Percentiles rank a stretch among this genome's conserved stretches.
Evolutionary conservation across 345 rosid species (phyloP).

Genomic region (Carallia pectinifolia): DNA sequence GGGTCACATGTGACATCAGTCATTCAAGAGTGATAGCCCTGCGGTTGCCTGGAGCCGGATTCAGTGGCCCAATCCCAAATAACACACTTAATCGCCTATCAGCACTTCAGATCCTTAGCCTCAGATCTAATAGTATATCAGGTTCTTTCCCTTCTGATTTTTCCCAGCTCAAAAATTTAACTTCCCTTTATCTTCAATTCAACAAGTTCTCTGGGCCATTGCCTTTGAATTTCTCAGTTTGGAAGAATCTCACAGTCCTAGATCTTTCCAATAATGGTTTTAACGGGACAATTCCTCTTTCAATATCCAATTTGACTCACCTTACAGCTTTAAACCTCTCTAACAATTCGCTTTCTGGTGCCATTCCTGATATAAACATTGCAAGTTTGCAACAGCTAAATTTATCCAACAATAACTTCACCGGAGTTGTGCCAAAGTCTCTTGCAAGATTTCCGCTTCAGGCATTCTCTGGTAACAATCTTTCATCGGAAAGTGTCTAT

Average conservation of each 20-base stretch:
- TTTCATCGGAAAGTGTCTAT: conserved; percentile 10
- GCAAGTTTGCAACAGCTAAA: conserved; percentile 26
- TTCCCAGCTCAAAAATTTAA: conserved; percentile 19
- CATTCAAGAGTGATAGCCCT: conserved; percentile 28
- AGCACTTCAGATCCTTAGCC: conserved; percentile 36
- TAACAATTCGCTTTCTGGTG: conserved; percentile 39
- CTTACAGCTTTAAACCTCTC: conserved; percentile 31
- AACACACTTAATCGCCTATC: conserved; percentile 39
- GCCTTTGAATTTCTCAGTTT: conserved; percentile 31
- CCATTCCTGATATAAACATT: conserved; percentile 31
- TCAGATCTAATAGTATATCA: conserved; percentile 34
- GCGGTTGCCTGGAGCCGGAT: conserved; percentile 39
- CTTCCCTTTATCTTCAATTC: conserved; percentile 33
- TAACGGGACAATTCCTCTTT: conserved; percentile 34
- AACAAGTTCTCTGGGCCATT: conserved; percentile 39
- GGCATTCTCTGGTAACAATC: conserved; percentile 26
- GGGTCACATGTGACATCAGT: conserved; percentile 34
- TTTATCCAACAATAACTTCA: conserved; percentile 23
- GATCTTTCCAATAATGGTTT: conserved; percentile 38
- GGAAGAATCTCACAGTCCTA: conserved; percentile 33
- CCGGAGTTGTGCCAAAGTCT: conserved; percentile 20
- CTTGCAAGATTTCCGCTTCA: conserved; percentile 24
- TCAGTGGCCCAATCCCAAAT: conserved; percentile 32
- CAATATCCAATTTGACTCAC: conserved; percentile 30
- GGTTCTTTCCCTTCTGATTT: conserved; percentile 45